Base-by-base conservation (phyloP, 2,329 filamentous ascomycete genomes). In the Sclerotinia sclerotiorum region DNA sequence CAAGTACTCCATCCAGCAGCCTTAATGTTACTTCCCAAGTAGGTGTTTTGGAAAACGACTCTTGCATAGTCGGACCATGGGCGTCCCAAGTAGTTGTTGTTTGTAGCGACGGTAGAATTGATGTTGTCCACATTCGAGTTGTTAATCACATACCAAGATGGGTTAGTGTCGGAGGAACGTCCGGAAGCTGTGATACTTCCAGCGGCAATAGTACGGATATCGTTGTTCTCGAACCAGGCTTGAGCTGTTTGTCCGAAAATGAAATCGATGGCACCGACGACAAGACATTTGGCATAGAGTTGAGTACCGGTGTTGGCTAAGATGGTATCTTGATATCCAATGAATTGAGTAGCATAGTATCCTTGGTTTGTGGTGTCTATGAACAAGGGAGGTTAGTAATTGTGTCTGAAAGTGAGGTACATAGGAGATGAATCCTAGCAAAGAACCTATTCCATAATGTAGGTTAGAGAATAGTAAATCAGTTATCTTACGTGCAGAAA, bases 231-330 rank as follows among this genome's bases (percentile, higher is more conserved):
- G 74, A 83, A 84, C 85, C 84, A 88, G 55, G 82, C 80, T 55
- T 78, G 77, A 29, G 82, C 81, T 46, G 79, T 72, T 76, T 85
- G 80, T 65, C 87, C 83, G 74, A 88, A 88, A 70, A 87, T 84
- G 74, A 88, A 87, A 73, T 88, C 86, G 52, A 84, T 83, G 1
- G 84, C 83, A 46, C 86, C 85, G 35, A 83, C 81, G 70, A 88
- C 86, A 66, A 84, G 82, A 70, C 81, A 82, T 70, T 84, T 83
- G 55, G 82, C 83, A 73, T 86, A 88, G 48, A 88, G 74, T 73
- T 88, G 82, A 68, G 80, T 78, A 70, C 87, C 87, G 56, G 78
- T 79, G 71, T 85, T 77, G 52, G 78, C 74, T 7, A 84, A 79
- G 58, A 85, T 70, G 0, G 85, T 87, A 74, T 88, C 86, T 75